phyloP scores from a whole-genome alignment of 768 basidiomycete genomes.

The Candolleomyces aberdarensis region DNA sequence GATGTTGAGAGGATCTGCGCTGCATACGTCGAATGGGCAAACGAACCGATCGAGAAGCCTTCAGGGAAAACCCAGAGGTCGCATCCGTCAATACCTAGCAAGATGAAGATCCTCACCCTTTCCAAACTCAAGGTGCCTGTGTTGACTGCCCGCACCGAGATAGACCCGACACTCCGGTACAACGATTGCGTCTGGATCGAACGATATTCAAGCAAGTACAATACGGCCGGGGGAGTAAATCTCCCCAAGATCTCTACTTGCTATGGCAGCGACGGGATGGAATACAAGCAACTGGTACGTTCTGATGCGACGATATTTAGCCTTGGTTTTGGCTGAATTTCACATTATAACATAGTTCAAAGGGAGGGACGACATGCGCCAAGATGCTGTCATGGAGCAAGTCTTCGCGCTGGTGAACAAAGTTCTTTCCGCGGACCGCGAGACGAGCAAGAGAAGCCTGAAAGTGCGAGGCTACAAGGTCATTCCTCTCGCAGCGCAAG shows the following conservation, averaged over 20 bases:
- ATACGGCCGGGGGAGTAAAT: conserved; percentile 74
- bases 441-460: conserved; percentile 71
- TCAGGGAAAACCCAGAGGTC: conserved; percentile 4
- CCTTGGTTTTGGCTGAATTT: neutral
- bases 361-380: conserved; percentile 87
- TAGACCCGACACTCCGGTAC: conserved; percentile 73
- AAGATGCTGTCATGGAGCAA: conserved; percentile 99
- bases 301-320: neutral
- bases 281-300: conserved; percentile 79
- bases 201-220: conserved; percentile 56
- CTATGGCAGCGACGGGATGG: conserved; percentile 58
- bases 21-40: conserved; percentile 75
- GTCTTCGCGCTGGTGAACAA: conserved; percentile 88
- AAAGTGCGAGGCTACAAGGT: conserved; percentile 85
- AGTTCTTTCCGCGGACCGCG: conserved; percentile 68
- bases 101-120: conserved; percentile 46
- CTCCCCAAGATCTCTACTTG: conserved; percentile 79
- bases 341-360: conserved; percentile 80
- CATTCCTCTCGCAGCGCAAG: conserved; percentile 74
- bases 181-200: conserved; percentile 65
- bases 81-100: conserved; percentile 10
- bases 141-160: conserved; percentile 64
- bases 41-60: conserved; percentile 46
- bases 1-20: conserved; percentile 60
- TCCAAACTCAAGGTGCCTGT: conserved; percentile 71